A percentile compares a stretch with the other conserved stretches of the same genome.
These are phyloP conservation scores for Zasmidium cellare DNA, from an alignment of 2,329 filamentous ascomycete species.

Conservation along the genomic window DNA sequence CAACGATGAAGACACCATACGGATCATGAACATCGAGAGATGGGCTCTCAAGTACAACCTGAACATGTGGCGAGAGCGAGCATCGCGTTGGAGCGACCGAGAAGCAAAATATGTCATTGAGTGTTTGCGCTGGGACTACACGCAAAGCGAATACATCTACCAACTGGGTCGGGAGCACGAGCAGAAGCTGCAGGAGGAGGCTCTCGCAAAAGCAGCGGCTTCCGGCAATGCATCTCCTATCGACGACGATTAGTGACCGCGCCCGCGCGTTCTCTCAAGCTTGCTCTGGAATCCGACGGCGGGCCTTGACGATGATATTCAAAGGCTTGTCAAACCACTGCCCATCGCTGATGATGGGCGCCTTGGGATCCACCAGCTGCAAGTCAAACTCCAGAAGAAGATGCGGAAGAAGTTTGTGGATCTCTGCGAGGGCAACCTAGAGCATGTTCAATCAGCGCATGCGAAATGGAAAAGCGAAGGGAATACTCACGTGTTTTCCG, in stretches of 20 bases:
- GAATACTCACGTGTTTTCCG: slow-evolving; percentile 18
- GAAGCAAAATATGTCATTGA: not conserved
- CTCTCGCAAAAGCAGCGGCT: too few relatives aligned
- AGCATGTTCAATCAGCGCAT: not conserved
- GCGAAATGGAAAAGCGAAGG: not conserved
- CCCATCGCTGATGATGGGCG: not conserved
- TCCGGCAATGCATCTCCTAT: too few relatives aligned
- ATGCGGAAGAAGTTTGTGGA: not conserved
- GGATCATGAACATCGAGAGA: not conserved
- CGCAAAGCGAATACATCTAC: not conserved
- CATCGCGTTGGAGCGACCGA: not conserved
- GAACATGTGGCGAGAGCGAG: not conserved
- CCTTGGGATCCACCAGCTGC: not conserved
- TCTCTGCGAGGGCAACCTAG: not conserved
- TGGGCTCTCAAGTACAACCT: not conserved
- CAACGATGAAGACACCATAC: not conserved
- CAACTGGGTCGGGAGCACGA: too few relatives aligned
- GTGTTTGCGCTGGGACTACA: not conserved
- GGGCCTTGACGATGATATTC: not conserved
- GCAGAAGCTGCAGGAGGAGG: too few relatives aligned
- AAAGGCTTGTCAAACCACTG: not conserved
- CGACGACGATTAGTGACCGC: too few relatives aligned
- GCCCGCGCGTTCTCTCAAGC: not conserved
- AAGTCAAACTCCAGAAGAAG: not conserved
- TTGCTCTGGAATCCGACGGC: not conserved